phyloP scores from a whole-genome alignment of 2,329 filamentous ascomycete genomes.

The Sphaerulina musiva region DNA sequence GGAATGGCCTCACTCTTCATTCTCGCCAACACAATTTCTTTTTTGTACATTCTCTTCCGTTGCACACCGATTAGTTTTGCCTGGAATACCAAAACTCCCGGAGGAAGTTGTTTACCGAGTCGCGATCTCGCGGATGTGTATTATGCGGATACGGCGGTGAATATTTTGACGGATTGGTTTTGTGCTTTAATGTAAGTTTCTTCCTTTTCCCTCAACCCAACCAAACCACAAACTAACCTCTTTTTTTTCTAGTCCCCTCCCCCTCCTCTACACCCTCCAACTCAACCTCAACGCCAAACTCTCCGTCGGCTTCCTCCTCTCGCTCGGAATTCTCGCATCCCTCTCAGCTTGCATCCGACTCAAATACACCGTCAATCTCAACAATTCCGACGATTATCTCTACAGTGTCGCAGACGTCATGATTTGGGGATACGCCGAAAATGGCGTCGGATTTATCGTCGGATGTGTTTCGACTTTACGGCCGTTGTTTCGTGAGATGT shows the following conservation, averaged over 20 bases:
- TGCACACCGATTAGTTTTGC: constrained; percentile 33
- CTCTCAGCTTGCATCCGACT: constrained; percentile 33
- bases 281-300: constrained; percentile 39
- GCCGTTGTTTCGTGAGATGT: constrained; percentile 30
- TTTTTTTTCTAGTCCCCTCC: constrained; percentile 31
- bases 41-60: constrained; percentile 36
- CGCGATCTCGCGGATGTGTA: constrained; percentile 31
- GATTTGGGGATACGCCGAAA: constrained; percentile 36
- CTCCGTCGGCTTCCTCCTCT: constrained; percentile 34
- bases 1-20: constrained; percentile 30
- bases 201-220: no score
- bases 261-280: constrained; percentile 40
- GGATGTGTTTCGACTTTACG: constrained; percentile 33
- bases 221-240: no score
- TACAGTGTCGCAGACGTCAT: constrained; percentile 33
- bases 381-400: constrained; percentile 31
- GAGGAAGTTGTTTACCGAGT: constrained; percentile 27
- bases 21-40: constrained; percentile 40
- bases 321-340: constrained; percentile 33
- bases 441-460: constrained; percentile 34
- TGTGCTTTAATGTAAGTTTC: constrained; percentile 31
- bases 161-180: constrained; percentile 36
- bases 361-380: constrained; percentile 35
- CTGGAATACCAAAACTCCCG: constrained; percentile 26
- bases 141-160: constrained; percentile 34